These are phyloP conservation scores for Xylaria sp. DNA, from an alignment of 2,329 filamentous ascomycete species.

Conservation along the genomic window DNA sequence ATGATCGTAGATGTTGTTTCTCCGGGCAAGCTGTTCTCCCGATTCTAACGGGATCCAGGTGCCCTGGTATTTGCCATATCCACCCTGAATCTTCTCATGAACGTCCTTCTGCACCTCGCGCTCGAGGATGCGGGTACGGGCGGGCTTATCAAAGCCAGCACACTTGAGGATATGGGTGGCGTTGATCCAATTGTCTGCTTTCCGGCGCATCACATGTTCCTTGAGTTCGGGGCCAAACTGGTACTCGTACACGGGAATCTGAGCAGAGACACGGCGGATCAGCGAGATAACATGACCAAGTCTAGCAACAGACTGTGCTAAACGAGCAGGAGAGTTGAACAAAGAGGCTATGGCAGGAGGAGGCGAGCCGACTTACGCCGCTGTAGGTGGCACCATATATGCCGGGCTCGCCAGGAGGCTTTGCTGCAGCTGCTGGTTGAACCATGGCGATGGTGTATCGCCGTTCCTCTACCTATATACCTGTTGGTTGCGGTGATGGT, in stretches of 20 bases:
- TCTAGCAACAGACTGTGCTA: background rate
- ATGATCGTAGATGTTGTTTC: conserved; percentile 87
- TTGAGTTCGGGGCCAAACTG: conserved; percentile 82
- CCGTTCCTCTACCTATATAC: background rate
- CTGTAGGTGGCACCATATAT: conserved; percentile 77
- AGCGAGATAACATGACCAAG: background rate
- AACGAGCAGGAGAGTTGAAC: background rate
- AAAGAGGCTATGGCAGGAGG: conserved; percentile 11
- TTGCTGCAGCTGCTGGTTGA: conserved; percentile 47
- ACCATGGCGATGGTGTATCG: conserved; percentile 25
- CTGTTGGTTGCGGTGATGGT: background rate
- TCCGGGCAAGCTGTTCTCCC: conserved; percentile 82
- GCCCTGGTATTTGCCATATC: conserved; percentile 98
- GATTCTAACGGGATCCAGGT: conserved; percentile 94
- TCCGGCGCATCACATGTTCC: conserved; percentile 94
- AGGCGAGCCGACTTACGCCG: conserved; percentile 62
- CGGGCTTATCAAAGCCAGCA: conserved; percentile 96
- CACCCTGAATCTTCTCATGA: conserved; percentile 98
- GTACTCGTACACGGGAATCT: conserved; percentile 96
- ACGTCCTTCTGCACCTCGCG: conserved; percentile 95
- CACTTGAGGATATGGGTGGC: conserved; percentile 99
- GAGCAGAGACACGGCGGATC: conserved; percentile 24
- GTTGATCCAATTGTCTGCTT: conserved; percentile 97
- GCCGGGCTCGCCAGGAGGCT: conserved; percentile 54
- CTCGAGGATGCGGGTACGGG: conserved; percentile 92